Conservation (phyloP, 345 rosid genomes). For the Populus deltoides region DNA sequence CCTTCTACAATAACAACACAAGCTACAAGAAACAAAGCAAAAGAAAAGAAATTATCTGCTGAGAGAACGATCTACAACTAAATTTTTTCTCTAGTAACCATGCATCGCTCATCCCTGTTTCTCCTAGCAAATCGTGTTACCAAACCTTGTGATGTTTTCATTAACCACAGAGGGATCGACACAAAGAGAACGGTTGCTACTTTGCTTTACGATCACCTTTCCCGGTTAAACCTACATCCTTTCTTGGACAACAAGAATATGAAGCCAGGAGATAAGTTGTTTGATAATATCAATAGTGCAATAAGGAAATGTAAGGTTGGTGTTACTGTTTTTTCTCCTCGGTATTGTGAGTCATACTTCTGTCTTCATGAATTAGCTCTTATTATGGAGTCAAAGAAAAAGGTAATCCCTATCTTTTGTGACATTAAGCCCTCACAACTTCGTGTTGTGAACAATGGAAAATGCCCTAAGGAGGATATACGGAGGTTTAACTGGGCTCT, state of each 20-base stretch:
- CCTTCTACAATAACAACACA: neutral
- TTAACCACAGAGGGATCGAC: slow-evolving; percentile 68
- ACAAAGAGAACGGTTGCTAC: slow-evolving; percentile 55
- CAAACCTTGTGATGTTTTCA: slow-evolving; percentile 54
- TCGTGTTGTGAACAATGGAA: slow-evolving; percentile 29
- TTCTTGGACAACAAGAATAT: slow-evolving; percentile 73
- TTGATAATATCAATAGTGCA: slow-evolving; percentile 52
- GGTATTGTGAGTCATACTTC: slow-evolving; percentile 54
- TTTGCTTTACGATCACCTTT: slow-evolving; percentile 60
- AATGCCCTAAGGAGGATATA: slow-evolving; percentile 37
- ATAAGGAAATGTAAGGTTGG: slow-evolving; percentile 51
- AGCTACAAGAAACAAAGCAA: neutral
- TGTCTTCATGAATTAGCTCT: slow-evolving; percentile 74
- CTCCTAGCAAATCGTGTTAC: slow-evolving; percentile 9
- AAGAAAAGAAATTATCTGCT: neutral
- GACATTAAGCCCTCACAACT: slow-evolving; percentile 76
- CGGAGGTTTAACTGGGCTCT: slow-evolving; percentile 54
- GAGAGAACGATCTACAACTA: neutral
- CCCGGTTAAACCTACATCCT: slow-evolving; percentile 36
- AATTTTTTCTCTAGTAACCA: neutral
- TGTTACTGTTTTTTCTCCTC: slow-evolving; percentile 61
- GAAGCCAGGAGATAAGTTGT: slow-evolving; percentile 73
- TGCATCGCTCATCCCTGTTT: slow-evolving; percentile 27
- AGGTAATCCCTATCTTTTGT: slow-evolving; percentile 67
- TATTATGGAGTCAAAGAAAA: slow-evolving; percentile 60